Percentiles rank a stretch among this genome's conserved stretches.
Evolutionary conservation across 306 rosid species (phyloP).

Genomic region (Corylus americana): DNA sequence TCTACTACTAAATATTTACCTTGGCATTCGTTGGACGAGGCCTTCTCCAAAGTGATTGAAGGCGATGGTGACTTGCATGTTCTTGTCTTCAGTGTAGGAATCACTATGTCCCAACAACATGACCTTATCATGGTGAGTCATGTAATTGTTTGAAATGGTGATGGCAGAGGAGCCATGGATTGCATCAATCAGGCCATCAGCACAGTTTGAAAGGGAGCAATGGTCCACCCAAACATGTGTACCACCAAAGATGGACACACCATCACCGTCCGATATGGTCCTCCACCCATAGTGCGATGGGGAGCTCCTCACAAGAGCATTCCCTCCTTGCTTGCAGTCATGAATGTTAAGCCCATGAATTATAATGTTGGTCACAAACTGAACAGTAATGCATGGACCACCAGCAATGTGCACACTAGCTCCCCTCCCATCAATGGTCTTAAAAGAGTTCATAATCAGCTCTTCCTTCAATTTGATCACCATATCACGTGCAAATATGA

Average conservation of each 20-base stretch:
- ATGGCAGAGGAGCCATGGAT: constrained; percentile 84
- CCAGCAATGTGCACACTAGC: constrained; percentile 94
- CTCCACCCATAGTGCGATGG: constrained; percentile 88
- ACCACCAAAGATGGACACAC: constrained; percentile 93
- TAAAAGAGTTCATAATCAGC: constrained; percentile 90
- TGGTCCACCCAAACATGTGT: constrained; percentile 96
- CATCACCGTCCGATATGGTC: constrained; percentile 91
- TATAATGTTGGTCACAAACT: constrained; percentile 80
- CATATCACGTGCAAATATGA: constrained; percentile 87
- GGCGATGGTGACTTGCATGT: constrained; percentile 94
- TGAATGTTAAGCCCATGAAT: constrained; percentile 79
- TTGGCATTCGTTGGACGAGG: constrained; percentile 95
- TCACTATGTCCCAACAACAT: constrained; percentile 95
- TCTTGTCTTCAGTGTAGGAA: constrained; percentile 75
- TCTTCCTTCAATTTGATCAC: constrained; percentile 82
- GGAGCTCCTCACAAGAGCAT: constrained; percentile 79
- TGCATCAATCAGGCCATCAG: constrained; percentile 83
- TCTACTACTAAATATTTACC: constrained; percentile 39
- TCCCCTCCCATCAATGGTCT: constrained; percentile 90
- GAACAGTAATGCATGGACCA: constrained; percentile 94
- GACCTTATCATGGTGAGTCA: constrained; percentile 97
- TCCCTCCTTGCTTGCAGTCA: constrained; percentile 91
- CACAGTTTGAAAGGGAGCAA: constrained; percentile 79
- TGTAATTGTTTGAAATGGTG: constrained; percentile 88
- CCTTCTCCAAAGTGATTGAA: constrained; percentile 99